A percentile compares a stretch with the other conserved stretches of the same genome.
Evolutionary conservation across 805 yeast species (phyloP).

Genomic region (Spathaspora boniae): DNA sequence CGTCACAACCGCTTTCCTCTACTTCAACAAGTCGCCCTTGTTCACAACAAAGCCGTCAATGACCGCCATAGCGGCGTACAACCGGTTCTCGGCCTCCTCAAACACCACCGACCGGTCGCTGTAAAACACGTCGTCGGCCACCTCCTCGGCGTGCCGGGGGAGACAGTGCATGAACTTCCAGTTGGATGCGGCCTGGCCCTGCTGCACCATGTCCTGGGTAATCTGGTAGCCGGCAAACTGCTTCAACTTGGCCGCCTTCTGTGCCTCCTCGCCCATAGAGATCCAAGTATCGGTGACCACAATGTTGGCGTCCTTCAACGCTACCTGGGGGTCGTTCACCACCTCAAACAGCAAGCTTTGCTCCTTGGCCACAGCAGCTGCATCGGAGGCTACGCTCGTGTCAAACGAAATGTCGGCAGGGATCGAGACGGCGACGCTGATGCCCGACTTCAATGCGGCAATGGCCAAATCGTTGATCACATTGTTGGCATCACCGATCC

Average conservation of each 20-base stretch:
- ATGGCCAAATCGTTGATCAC: constrained; percentile 91
- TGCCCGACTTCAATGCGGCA: constrained; percentile 82
- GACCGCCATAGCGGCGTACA: constrained; percentile 94
- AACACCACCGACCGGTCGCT: constrained; percentile 77
- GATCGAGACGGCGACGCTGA: constrained; percentile 77
- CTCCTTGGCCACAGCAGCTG: constrained; percentile 48
- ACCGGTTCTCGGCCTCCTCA: constrained; percentile 92
- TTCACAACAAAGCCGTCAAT: constrained; percentile 86
- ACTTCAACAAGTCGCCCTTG: constrained; percentile 56
- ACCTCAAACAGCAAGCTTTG: constrained; percentile 46
- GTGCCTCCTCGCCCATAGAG: constrained; percentile 95
- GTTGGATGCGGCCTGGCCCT: constrained; percentile 54
- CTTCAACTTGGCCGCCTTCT: constrained; percentile 63
- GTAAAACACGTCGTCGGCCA: constrained; percentile 88
- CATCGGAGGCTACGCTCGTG: constrained; percentile 48
- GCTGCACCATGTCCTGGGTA: constrained; percentile 55
- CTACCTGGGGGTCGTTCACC: constrained; percentile 70
- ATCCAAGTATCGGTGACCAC: constrained; percentile 96
- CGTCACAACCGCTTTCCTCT: constrained; percentile 1
- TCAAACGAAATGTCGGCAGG: constrained; percentile 73
- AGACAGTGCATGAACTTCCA: constrained; percentile 98
- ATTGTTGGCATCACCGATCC: constrained; percentile 97
- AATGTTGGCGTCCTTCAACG: constrained; percentile 71
- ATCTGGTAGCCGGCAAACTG: constrained; percentile 89
- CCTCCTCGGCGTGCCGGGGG: constrained; percentile 95